Percentiles rank a stretch among this genome's conserved stretches.
Conservation (phyloP, 495 filamentous ascomycete species). For the Eremomyces bilateralis region DNA sequence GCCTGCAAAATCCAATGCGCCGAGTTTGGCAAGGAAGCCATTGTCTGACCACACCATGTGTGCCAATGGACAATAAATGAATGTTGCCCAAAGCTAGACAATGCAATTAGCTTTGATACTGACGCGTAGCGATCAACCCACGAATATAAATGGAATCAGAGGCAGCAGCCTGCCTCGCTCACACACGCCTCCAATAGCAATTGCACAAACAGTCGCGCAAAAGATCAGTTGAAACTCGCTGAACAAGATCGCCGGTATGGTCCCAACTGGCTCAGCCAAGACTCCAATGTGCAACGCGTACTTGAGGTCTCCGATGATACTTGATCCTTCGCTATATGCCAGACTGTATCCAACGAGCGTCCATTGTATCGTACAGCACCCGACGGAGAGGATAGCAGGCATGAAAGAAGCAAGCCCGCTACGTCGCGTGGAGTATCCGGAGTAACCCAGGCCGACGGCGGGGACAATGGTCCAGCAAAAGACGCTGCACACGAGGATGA, state of each 20-base stretch:
- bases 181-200: slow-evolving; percentile 11
- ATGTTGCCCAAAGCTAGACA: slow-evolving; percentile 22
- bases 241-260: slow-evolving; percentile 14
- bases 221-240: slow-evolving; percentile 15
- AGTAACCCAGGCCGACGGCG: slow-evolving; percentile 26
- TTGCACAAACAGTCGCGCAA: slow-evolving; percentile 13
- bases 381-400: slow-evolving; percentile 23
- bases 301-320: slow-evolving; percentile 21
- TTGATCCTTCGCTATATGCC: slow-evolving; percentile 19
- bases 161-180: slow-evolving; percentile 12
- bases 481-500: slow-evolving; percentile 24
- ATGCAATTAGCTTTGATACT: neutral
- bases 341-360: slow-evolving; percentile 24
- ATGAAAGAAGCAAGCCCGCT: slow-evolving; percentile 27
- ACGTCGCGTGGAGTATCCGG: slow-evolving; percentile 24
- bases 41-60: slow-evolving; percentile 25
- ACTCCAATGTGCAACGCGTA: slow-evolving; percentile 21
- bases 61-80: slow-evolving; percentile 24
- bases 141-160: slow-evolving; percentile 13
- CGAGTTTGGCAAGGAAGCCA: slow-evolving; percentile 19
- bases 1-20: slow-evolving; percentile 26
- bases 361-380: slow-evolving; percentile 26
- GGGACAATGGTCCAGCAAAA: slow-evolving; percentile 22
- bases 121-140: slow-evolving; percentile 7
- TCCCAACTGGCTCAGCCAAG: slow-evolving; percentile 21